Evolutionary conservation across 129 eudicot species (phyloP).

Genomic region (Flaveria robusta): DNA sequence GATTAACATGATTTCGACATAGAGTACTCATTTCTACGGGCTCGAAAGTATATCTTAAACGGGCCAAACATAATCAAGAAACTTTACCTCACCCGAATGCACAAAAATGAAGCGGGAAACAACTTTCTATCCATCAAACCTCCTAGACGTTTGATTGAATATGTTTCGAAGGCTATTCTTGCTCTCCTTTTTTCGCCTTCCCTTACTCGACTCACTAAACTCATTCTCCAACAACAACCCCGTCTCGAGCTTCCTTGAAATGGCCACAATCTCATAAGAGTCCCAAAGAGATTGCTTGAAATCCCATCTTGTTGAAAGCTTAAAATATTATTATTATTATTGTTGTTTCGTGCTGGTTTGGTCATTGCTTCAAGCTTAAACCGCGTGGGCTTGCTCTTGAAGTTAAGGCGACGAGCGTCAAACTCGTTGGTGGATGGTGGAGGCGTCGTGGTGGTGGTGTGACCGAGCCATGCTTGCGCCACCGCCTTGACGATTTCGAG

Average conservation of each 20-base stretch:
- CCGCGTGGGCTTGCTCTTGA: slow-evolving; percentile 53
- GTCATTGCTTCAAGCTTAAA: slow-evolving; percentile 61
- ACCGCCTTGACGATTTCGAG: slow-evolving; percentile 74
- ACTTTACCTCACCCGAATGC: slow-evolving; percentile 15
- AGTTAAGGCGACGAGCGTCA: slow-evolving; percentile 49
- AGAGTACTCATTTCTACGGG: background rate
- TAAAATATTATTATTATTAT: no score
- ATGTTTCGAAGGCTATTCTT: slow-evolving; percentile 66
- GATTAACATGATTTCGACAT: background rate
- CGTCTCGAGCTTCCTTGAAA: slow-evolving; percentile 55
- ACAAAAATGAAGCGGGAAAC: slow-evolving; percentile 24
- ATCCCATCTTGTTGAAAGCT: slow-evolving; percentile 45
- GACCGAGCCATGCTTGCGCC: slow-evolving; percentile 85
- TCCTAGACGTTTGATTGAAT: slow-evolving; percentile 48
- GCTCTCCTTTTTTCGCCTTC: slow-evolving; percentile 57
- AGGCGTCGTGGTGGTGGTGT: slow-evolving; percentile 36
- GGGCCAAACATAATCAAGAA: background rate
- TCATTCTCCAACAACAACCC: slow-evolving; percentile 50
- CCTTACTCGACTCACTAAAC: slow-evolving; percentile 31
- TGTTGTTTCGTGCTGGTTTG: slow-evolving; percentile 15
- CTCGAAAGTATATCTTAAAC: background rate
- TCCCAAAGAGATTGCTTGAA: slow-evolving; percentile 76
- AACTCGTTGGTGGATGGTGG: slow-evolving; percentile 50
- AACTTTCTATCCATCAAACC: slow-evolving; percentile 38
- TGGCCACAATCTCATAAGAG: slow-evolving; percentile 65